Base-by-base conservation (phyloP, 73 alveolate genomes). In the Paramecium primaurelia region DNA sequence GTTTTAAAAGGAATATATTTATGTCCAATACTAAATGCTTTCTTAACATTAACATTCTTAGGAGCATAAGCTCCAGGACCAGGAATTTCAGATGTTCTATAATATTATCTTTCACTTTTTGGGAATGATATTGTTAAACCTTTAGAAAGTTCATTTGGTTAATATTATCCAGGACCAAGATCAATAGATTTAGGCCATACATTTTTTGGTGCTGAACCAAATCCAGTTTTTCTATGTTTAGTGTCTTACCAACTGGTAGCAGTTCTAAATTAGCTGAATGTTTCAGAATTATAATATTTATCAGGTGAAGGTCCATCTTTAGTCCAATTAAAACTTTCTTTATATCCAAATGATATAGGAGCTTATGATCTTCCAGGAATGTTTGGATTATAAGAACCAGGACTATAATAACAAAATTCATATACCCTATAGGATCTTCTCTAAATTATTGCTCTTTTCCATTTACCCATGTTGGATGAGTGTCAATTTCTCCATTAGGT, bases 261-360 rank as follows among this genome's bases (percentile, higher is more conserved):
- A 9, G 91, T 45, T 80, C 75, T 80, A 45, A 80, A 45, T 80
- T 45, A 80, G 10, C 87, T 73, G 44, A 49, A 42, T 0, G 91
- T 49, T 32, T 80, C 75, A n/a, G 77, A 42, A 80, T 80, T 49
- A 22, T 80, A 80, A 26, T 80, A 80, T 80, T 42, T 80, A 26
- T 80, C 75, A 26, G 91, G 91, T 4, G 91, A 59, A 26, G 91
- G 91, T 47, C 91, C 91, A 80, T 80, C 91, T 18, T 47, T 80
- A 4, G 77, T 64, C 91, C 91, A 80, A 32, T 49, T 42, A 36
- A 26, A 26, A 20, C 11, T 42, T 49, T 80, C 91, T 42, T 80
- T 80, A 80, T 80, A 80, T 26, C 91, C 91, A 26, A 80, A 80
- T 12, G 77, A 44, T 1, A 80, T 45, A 9, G 44, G 73, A 25